These are phyloP conservation scores for Cryomyces minteri DNA, from an alignment of 495 filamentous ascomycete species.

Conservation along the genomic window DNA sequence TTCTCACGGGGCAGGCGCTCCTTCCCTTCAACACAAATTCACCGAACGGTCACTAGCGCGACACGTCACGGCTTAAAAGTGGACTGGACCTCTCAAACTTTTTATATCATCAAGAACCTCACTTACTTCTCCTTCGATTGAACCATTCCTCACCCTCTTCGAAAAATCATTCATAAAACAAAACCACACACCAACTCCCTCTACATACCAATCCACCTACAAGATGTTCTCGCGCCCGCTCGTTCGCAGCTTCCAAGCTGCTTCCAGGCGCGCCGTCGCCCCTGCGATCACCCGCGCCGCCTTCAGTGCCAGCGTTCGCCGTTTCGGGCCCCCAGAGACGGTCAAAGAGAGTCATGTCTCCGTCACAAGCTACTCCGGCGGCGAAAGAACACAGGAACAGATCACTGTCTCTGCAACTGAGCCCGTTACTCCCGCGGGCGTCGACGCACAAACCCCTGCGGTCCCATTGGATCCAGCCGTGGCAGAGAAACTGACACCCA, in stretches of 20 bases:
- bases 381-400: conserved; percentile 2
- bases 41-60: no score
- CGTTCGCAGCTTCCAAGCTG: not conserved
- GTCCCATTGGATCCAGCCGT: conserved; percentile 2
- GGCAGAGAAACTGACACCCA: conserved; percentile 26
- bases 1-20: no score
- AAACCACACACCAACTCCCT: no score
- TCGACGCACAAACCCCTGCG: conserved; percentile 7
- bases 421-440: conserved; percentile 9
- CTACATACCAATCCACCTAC: no score
- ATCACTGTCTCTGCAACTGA: conserved; percentile 1
- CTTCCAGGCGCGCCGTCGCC: not conserved
- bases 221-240: not conserved
- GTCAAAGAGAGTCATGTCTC: conserved; percentile 3
- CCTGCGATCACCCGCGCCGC: not conserved
- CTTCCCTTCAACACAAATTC: no score
- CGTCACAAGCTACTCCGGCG: conserved; percentile 6
- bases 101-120: no score
- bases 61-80: no score
- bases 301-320: not conserved
- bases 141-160: no score
- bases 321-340: not conserved
- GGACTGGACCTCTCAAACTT: no score
- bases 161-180: no score
- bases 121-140: no score